Conservation (phyloP, 768 basidiomycete species). For the Dacryopinax primogenitus region DNA sequence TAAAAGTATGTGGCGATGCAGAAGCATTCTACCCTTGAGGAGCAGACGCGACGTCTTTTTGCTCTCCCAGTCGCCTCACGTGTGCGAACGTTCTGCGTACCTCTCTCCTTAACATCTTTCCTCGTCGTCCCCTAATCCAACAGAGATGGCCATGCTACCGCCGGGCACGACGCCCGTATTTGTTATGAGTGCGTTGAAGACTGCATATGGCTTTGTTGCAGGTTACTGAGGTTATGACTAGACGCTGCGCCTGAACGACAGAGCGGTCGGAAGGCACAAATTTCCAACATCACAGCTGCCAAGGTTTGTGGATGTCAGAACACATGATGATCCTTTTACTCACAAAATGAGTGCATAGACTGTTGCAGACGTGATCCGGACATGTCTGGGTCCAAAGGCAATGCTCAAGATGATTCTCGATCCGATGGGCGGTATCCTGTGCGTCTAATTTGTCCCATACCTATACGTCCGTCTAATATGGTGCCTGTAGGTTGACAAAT, state of each 20-base stretch:
- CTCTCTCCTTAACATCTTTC: background rate
- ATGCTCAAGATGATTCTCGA: constrained; percentile 99
- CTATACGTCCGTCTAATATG: background rate
- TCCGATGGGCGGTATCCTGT: constrained; percentile 99
- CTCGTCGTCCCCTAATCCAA: background rate
- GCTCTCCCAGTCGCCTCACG: background rate
- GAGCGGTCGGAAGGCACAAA: constrained; percentile 88
- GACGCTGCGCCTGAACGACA: constrained; percentile 91
- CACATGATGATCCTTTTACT: background rate
- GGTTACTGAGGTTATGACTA: constrained; percentile 25
- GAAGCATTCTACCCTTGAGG: background rate
- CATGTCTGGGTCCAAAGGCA: constrained; percentile 91
- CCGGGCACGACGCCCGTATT: constrained; percentile 49
- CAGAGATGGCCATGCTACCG: constrained; percentile 4
- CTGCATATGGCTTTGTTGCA: background rate
- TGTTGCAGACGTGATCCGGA: constrained; percentile 94
- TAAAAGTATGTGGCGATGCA: background rate
- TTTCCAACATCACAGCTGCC: constrained; percentile 91
- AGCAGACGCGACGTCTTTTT: constrained; percentile 1
- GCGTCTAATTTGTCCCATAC: constrained; percentile 16
- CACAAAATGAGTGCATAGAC: constrained; percentile 40
- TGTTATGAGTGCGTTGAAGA: constrained; percentile 52
- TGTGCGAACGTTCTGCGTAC: background rate
- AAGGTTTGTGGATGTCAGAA: constrained; percentile 44
- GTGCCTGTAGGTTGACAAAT: constrained; percentile 65